These are phyloP conservation scores for Cordyceps farinosa DNA, from an alignment of 2,329 filamentous ascomycete species.

Conservation along the genomic window DNA sequence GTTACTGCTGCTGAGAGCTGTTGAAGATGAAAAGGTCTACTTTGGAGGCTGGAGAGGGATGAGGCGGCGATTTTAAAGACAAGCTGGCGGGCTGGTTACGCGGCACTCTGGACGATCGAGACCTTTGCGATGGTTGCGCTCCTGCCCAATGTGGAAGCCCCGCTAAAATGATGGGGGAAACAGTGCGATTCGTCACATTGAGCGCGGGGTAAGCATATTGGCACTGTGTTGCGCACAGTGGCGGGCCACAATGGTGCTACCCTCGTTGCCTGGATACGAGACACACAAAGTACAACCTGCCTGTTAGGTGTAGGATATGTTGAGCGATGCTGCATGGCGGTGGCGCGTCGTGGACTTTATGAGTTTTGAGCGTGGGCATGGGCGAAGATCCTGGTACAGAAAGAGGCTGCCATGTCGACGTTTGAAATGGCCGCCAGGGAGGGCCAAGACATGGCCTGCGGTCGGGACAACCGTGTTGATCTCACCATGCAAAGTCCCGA, in stretches of 20 bases:
- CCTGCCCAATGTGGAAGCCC: conserved; percentile 13
- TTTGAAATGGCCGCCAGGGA: not conserved
- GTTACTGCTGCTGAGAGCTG: not conserved
- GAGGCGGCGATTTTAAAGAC: conserved; percentile 2
- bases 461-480: not conserved
- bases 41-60: not conserved
- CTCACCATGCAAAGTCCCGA: not conserved
- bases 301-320: not conserved
- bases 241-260: not conserved
- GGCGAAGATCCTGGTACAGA: not conserved
- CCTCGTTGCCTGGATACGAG: conserved; percentile 4
- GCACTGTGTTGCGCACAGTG: conserved; percentile 7
- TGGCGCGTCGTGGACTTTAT: not conserved
- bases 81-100: conserved; percentile 11
- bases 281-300: conserved; percentile 4
- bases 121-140: conserved; percentile 1
- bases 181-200: not conserved
- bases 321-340: not conserved
- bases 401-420: not conserved
- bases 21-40: not conserved
- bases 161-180: not conserved
- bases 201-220: not conserved
- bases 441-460: not conserved
- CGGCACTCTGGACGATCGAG: conserved; percentile 10
- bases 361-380: not conserved